A percentile compares a stretch with the other conserved stretches of the same genome.
Evolutionary conservation across 2,329 filamentous ascomycete species (phyloP).

Genomic region (Epichloe elymi): DNA sequence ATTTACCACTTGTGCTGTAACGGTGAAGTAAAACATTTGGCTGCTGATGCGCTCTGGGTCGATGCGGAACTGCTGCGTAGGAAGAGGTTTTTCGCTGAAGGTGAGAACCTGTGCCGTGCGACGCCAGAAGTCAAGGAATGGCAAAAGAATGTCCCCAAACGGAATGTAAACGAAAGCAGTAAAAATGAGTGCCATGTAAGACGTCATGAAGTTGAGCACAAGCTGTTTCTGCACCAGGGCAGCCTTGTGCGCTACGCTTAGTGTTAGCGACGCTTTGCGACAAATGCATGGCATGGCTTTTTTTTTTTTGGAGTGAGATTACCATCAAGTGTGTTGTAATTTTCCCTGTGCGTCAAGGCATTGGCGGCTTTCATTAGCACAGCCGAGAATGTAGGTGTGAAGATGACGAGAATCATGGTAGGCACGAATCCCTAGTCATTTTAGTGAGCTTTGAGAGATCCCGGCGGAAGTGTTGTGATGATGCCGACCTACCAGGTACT

Average conservation of each 20-base stretch:
- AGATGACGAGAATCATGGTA: conserved; percentile 71
- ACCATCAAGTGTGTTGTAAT: conserved; percentile 77
- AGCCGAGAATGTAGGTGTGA: conserved; percentile 65
- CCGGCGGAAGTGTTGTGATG: background rate
- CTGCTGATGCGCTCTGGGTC: conserved; percentile 73
- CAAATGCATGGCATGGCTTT: background rate
- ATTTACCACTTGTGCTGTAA: conserved; percentile 85
- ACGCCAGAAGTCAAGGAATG: conserved; percentile 73
- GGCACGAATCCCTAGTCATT: conserved; percentile 62
- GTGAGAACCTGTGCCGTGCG: conserved; percentile 62
- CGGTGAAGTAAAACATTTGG: conserved; percentile 91
- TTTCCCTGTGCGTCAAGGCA: conserved; percentile 69
- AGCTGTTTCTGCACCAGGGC: conserved; percentile 89
- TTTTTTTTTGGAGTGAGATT: conserved; percentile 4
- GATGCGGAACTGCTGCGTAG: conserved; percentile 58
- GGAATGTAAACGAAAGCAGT: conserved; percentile 92
- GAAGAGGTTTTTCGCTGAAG: conserved; percentile 58
- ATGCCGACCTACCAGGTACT: conserved; percentile 50
- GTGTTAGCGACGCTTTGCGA: conserved; percentile 5
- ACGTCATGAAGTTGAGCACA: conserved; percentile 91
- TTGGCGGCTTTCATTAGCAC: conserved; percentile 67
- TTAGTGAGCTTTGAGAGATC: background rate
- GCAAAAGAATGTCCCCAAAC: conserved; percentile 72
- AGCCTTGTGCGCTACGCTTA: conserved; percentile 52
- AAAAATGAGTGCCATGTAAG: conserved; percentile 81